Evolutionary conservation across 805 yeast species (phyloP).

Genomic region (Metschnikowia cubensis): DNA sequence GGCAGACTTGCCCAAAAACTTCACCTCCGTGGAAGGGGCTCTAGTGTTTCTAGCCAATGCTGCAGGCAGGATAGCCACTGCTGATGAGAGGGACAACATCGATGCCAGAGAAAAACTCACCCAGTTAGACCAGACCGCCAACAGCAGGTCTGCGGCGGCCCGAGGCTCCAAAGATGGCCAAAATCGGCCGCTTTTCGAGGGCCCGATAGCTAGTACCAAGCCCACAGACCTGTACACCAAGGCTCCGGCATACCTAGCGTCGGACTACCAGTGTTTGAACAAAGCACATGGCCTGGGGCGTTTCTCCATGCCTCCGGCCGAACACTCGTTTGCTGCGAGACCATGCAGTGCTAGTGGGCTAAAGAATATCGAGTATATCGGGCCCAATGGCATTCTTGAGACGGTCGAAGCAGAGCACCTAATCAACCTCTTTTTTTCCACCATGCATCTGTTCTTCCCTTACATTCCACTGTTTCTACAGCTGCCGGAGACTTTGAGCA

Average conservation of each 20-base stretch:
- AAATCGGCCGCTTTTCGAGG: background rate
- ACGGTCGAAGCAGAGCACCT: conserved; percentile 58
- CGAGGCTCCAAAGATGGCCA: background rate
- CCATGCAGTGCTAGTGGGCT: conserved; percentile 47
- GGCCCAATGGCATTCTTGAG: conserved; percentile 51
- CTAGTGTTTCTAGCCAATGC: conserved; percentile 71
- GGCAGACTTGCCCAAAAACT: conserved; percentile 20
- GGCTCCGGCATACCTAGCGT: conserved; percentile 1
- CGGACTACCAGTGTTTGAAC: background rate
- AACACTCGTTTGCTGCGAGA: conserved; percentile 37
- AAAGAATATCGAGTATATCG: conserved; percentile 63
- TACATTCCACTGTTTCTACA: conserved; percentile 74
- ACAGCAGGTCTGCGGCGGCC: background rate
- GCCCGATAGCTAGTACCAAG: background rate
- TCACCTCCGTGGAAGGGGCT: conserved; percentile 54
- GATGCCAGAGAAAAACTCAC: conserved; percentile 49
- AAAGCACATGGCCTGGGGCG: conserved; percentile 15
- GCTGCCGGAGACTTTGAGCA: conserved; percentile 59
- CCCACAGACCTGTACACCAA: background rate
- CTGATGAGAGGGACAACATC: conserved; percentile 60
- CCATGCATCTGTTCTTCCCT: conserved; percentile 90
- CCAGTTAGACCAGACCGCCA: conserved; percentile 34
- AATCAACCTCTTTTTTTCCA: conserved; percentile 60
- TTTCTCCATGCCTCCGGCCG: conserved; percentile 42
- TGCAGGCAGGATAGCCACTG: conserved; percentile 70